Conservation (phyloP, 2,329 filamentous ascomycete genomes). For the Xylaria sp. region DNA sequence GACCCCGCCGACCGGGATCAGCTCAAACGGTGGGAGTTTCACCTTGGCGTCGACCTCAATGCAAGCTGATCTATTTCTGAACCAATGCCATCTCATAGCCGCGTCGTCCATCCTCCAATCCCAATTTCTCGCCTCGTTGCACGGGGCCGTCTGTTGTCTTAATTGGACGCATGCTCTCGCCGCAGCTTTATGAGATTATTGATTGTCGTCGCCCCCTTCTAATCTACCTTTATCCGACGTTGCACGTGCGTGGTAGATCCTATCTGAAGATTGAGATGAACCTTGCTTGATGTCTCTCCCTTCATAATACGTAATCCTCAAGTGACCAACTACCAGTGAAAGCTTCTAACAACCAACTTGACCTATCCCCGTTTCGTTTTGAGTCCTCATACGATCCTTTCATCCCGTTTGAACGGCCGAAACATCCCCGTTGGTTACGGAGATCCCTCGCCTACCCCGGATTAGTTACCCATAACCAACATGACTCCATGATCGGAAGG, state of each 20-base stretch:
- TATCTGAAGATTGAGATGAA: not conserved
- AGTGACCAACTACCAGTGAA: not conserved
- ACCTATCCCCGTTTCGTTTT: not conserved
- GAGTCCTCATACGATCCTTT: conserved; percentile 17
- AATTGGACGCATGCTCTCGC: not conserved
- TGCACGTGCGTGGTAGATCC: not conserved
- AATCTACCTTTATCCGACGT: not conserved
- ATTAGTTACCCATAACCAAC: conserved; percentile 12
- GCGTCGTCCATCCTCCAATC: not conserved
- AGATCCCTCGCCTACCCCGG: conserved; percentile 24
- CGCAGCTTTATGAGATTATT: conserved; percentile 6
- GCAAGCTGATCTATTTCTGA: conserved; percentile 23
- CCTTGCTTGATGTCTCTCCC: no score
- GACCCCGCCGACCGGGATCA: conserved; percentile 25
- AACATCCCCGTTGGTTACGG: not conserved
- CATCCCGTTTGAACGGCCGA: conserved; percentile 12
- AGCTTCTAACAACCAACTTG: not conserved
- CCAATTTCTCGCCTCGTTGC: not conserved
- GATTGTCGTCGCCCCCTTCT: conserved; percentile 3
- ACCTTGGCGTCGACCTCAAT: conserved; percentile 19
- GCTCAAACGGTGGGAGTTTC: conserved; percentile 31
- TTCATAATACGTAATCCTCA: not conserved
- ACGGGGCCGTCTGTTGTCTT: not conserved
- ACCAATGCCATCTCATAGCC: conserved; percentile 12
- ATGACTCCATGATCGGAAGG: conserved; percentile 22